Conservation (phyloP, 2,329 filamentous ascomycete species). For the Xylaria digitata region DNA sequence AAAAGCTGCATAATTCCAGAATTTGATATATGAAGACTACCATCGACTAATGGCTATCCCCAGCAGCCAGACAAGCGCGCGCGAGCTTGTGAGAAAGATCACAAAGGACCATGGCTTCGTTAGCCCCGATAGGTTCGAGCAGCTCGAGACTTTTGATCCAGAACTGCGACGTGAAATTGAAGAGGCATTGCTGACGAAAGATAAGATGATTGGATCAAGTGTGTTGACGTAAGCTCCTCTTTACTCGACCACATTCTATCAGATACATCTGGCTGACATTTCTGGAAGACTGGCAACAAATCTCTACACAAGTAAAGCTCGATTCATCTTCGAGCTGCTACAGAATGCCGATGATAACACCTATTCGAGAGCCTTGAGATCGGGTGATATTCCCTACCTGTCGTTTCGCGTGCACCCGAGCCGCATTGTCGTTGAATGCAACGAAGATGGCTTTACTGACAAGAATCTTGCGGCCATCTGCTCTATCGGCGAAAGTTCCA, state of each 20-base stretch:
- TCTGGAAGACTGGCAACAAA: slow-evolving; percentile 58
- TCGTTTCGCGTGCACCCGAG: slow-evolving; percentile 53
- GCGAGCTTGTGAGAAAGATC: slow-evolving; percentile 22
- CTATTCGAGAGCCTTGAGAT: slow-evolving; percentile 48
- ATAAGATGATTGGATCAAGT: slow-evolving; percentile 16
- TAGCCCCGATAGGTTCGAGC: slow-evolving; percentile 14
- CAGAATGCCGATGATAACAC: slow-evolving; percentile 66
- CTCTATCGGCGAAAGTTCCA: slow-evolving; percentile 58
- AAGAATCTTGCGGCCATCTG: slow-evolving; percentile 61
- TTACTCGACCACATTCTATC: slow-evolving; percentile 36
- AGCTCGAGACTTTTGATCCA: slow-evolving; percentile 16
- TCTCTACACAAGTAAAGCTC: slow-evolving; percentile 56
- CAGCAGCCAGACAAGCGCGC: slow-evolving; percentile 8
- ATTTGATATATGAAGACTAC: no score
- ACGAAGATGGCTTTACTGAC: slow-evolving; percentile 60
- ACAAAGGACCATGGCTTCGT: slow-evolving; percentile 19
- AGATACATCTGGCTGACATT: no score
- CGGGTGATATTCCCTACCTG: slow-evolving; percentile 47
- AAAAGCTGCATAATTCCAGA: no score
- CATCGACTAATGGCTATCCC: slow-evolving; percentile 16
- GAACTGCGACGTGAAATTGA: slow-evolving; percentile 16
- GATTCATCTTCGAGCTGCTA: slow-evolving; percentile 64
- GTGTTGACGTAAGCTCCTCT: slow-evolving; percentile 19
- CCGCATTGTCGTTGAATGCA: slow-evolving; percentile 60
- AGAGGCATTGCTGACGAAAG: slow-evolving; percentile 16